Evolutionary conservation across 106 monocot genomes (phyloP).

Genomic region (Chionographis japonica): DNA sequence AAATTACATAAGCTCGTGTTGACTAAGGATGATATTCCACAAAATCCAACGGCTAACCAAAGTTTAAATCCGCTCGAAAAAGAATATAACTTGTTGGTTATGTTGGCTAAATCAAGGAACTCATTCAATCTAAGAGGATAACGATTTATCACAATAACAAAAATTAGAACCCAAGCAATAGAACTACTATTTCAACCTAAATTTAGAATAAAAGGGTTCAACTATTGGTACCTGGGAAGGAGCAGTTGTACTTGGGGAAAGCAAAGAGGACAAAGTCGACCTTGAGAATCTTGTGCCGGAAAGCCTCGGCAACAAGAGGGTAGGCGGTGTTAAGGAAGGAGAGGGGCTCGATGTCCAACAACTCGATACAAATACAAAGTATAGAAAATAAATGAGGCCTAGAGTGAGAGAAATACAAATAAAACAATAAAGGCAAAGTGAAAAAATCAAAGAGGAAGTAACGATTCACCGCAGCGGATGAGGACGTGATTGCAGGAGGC

Average conservation of each 20-base stretch:
- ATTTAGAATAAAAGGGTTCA: no score
- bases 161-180: no score
- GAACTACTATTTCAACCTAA: no score
- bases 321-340: conserved; percentile 56
- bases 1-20: no score
- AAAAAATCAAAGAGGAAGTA: neutral
- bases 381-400: neutral
- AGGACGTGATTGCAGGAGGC: conserved; percentile 36
- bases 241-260: conserved; percentile 71
- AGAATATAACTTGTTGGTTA: no score
- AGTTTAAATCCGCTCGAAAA: no score
- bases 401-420: neutral
- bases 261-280: conserved; percentile 62
- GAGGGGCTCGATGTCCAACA: conserved; percentile 44
- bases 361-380: conserved; percentile 30
- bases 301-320: conserved; percentile 50
- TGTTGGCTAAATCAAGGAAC: no score
- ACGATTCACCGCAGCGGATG: conserved; percentile 21
- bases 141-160: no score
- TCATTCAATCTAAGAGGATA: no score
- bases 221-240: conserved; percentile 32
- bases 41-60: no score
- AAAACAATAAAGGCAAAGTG: neutral
- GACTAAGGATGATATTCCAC: no score
- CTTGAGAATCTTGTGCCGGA: conserved; percentile 40